A percentile compares a stretch with the other conserved stretches of the same genome.
Evolutionary conservation across 2,329 filamentous ascomycete genomes (phyloP).

Genomic region (Teratosphaeria viscida): DNA sequence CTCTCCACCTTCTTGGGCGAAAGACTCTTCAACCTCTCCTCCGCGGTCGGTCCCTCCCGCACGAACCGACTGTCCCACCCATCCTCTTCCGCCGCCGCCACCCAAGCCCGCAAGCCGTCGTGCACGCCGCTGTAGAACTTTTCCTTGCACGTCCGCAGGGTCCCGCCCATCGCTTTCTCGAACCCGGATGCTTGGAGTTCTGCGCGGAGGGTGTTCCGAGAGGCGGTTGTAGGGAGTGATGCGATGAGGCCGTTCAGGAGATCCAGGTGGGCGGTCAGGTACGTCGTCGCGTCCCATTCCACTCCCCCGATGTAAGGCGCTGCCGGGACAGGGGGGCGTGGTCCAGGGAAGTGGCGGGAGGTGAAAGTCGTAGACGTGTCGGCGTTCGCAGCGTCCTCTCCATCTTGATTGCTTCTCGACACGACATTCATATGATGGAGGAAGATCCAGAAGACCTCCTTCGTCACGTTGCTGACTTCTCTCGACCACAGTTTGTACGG

Average conservation of each 20-base stretch:
- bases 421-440: conserved; percentile 87
- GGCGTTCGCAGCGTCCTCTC: conserved; percentile 5
- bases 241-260: conserved; percentile 85
- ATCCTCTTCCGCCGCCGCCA: conserved; percentile 75
- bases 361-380: conserved; percentile 33
- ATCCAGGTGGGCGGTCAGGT: conserved; percentile 84
- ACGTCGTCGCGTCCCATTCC: conserved; percentile 98
- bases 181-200: conserved; percentile 76
- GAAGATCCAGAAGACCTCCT: conserved; percentile 99
- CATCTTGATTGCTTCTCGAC: conserved; percentile 28
- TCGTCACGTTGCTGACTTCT: conserved; percentile 84
- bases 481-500: conserved; percentile 93
- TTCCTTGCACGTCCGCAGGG: conserved; percentile 84
- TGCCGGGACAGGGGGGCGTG: conserved; percentile 80
- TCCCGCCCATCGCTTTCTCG: conserved; percentile 79
- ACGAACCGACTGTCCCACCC: conserved; percentile 79
- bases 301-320: conserved; percentile 94
- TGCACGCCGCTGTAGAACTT: conserved; percentile 94
- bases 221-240: conserved; percentile 56
- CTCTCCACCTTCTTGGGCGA: conserved; percentile 31
- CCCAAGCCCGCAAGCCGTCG: conserved; percentile 79
- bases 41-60: conserved; percentile 54
- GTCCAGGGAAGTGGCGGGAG: conserved; percentile 68
- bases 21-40: conserved; percentile 24
- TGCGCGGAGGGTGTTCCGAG: conserved; percentile 68